Conservation (phyloP, 2,329 filamentous ascomycete genomes). For the Fusarium chaquense region DNA sequence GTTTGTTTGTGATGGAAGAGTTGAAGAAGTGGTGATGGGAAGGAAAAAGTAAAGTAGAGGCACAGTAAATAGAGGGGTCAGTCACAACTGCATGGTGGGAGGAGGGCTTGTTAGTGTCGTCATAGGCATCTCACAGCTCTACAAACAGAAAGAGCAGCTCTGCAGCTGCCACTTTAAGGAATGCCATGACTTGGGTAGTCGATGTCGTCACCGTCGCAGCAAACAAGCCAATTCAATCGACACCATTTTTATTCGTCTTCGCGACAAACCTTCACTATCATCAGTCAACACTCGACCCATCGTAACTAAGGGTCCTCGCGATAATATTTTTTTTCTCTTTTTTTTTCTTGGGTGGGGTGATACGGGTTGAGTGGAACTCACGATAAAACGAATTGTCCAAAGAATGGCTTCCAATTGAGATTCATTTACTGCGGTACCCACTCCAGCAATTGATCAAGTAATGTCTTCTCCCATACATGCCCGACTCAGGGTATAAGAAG, state of each 20-base stretch:
- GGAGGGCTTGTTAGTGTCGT: conserved; percentile 23
- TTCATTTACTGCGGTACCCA: not conserved
- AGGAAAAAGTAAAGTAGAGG: conserved; percentile 13
- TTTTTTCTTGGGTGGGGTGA: conserved; percentile 17
- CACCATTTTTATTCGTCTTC: not conserved
- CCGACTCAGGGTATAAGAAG: too few species aligned
- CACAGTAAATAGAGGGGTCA: conserved; percentile 33
- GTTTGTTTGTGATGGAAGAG: not conserved
- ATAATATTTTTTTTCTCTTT: conserved; percentile 8
- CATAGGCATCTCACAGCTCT: conserved; percentile 30
- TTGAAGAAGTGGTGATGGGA: conserved; percentile 4
- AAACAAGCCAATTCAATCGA: not conserved
- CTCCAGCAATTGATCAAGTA: not conserved
- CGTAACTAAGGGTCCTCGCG: not conserved
- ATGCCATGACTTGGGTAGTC: conserved; percentile 17
- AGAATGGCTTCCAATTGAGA: not conserved
- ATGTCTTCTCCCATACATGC: not conserved
- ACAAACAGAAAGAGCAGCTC: conserved; percentile 16
- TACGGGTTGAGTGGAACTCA: conserved; percentile 9
- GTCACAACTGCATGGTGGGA: not conserved
- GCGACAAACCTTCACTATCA: not conserved
- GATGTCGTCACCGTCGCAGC: conserved; percentile 23
- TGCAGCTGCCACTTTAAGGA: conserved; percentile 18
- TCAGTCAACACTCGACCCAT: not conserved
- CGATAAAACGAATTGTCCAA: conserved; percentile 4